A percentile compares a stretch with the other conserved stretches of the same genome.
Conservation (phyloP, 495 filamentous ascomycete species). For the Parathielavia appendiculata region DNA sequence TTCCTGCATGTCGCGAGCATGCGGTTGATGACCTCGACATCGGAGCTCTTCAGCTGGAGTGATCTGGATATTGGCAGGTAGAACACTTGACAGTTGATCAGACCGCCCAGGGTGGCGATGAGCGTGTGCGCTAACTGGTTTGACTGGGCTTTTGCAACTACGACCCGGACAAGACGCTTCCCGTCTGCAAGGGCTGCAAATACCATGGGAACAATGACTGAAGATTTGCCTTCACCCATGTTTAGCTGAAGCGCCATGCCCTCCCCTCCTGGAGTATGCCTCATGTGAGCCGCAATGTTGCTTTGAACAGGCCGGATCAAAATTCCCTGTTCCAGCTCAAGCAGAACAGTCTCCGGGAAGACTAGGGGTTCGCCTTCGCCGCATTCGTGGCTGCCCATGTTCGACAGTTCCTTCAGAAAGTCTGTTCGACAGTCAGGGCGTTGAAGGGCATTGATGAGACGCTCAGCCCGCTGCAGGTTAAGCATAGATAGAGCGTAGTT, state of each 20-base stretch:
- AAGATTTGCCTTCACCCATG: slow-evolving; percentile 73
- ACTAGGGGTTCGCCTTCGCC: slow-evolving; percentile 47
- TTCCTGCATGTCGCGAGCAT: slow-evolving; percentile 46
- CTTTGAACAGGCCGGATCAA: slow-evolving; percentile 58
- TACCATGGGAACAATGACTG: slow-evolving; percentile 63
- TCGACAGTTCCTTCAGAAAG: slow-evolving; percentile 47
- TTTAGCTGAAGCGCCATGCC: slow-evolving; percentile 65
- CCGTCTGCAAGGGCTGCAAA: slow-evolving; percentile 52
- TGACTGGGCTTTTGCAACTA: slow-evolving; percentile 59
- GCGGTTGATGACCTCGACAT: slow-evolving; percentile 28
- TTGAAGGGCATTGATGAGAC: slow-evolving; percentile 23
- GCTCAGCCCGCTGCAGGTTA: slow-evolving; percentile 36
- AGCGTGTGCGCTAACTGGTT: slow-evolving; percentile 62
- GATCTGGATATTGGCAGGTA: slow-evolving; percentile 59
- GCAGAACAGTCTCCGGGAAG: slow-evolving; percentile 53
- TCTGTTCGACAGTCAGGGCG: slow-evolving; percentile 29
- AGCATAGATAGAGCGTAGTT: slow-evolving; percentile 36
- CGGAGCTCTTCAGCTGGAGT: slow-evolving; percentile 28
- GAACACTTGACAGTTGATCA: slow-evolving; percentile 54
- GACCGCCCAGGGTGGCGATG: slow-evolving; percentile 52
- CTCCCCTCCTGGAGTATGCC: slow-evolving; percentile 29
- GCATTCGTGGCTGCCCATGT: slow-evolving; percentile 41
- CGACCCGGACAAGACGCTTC: slow-evolving; percentile 47
- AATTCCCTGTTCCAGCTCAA: slow-evolving; percentile 61
- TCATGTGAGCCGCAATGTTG: slow-evolving; percentile 55